Conservation (phyloP, 2,329 filamentous ascomycete genomes). For the Phyllachora maydis region DNA sequence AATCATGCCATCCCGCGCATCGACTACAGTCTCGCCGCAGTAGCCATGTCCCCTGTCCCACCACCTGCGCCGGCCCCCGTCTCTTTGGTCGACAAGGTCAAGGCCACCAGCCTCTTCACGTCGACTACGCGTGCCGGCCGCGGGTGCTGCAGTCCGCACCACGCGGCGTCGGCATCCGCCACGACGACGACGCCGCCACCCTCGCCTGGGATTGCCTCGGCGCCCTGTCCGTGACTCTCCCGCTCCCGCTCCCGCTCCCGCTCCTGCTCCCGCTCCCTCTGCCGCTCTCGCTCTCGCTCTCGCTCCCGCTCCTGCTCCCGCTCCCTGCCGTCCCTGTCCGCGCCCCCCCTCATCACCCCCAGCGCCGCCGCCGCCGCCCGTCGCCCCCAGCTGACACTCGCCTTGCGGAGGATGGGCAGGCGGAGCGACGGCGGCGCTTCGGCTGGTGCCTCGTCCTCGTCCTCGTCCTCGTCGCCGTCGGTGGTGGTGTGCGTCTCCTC, state of each 20-base stretch:
- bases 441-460: not conserved
- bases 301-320: conserved; percentile 2
- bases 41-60: too few relatives aligned
- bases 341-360: too few relatives aligned
- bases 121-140: conserved; percentile 9
- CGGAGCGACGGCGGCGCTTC: not conserved
- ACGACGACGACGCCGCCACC: too few relatives aligned
- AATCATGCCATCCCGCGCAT: not conserved
- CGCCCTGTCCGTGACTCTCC: not conserved
- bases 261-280: not conserved
- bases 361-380: conserved; percentile 5
- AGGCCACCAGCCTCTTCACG: conserved; percentile 5
- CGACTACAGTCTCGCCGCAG: not conserved
- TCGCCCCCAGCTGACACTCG: conserved; percentile 5
- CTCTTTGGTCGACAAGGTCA: conserved; percentile 4
- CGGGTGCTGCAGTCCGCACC: conserved; percentile 10
- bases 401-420: not conserved
- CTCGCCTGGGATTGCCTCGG: conserved; percentile 1
- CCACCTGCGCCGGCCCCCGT: too few relatives aligned
- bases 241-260: not conserved
- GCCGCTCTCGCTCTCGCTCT: not conserved
- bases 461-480: not conserved
- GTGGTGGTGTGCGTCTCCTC: too few relatives aligned
- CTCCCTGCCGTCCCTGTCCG: conserved; percentile 4
- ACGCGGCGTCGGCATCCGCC: conserved; percentile 6